Evolutionary conservation across 2,329 filamentous ascomycete species (phyloP), one percentile per base, ranked within the genome.

Genomic region (Aspergillus sclerotialis): DNA sequence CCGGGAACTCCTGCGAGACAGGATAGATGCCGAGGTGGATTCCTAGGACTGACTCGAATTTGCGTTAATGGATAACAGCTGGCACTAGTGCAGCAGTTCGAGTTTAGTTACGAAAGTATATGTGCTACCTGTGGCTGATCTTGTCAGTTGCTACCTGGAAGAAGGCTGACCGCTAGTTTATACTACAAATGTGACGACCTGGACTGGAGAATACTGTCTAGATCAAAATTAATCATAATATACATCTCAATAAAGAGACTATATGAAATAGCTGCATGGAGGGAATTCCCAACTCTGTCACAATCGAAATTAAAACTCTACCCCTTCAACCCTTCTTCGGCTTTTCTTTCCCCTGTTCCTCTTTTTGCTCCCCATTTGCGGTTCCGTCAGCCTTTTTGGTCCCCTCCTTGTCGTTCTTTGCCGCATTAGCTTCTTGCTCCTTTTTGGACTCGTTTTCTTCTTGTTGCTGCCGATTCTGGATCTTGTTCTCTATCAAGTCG

Each of bases 401-500:
- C 28, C n/a, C 19, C 25, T 75, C 70, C 49, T 75, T 72, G 47
- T 80, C 80, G 55, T 84, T 83, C 31, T 72, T 73, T 28, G 82
- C 80, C 56, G 88, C 78, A 39, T 67, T 67, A 37, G 65, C 65
- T 44, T 72, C 73, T 32, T 78, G 78, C 39, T 80, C 86, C 68
- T 86, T 86, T 54, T 82, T 78, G 29, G 72, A 76, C 51, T 96
- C 90, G 68, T 90, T 90, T 56, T 98, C 92, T 58, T 96, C 92
- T 56, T 93, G 84, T 62, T 93, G 86, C 67, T 96, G 89, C 61
- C 90, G 78, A 68, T 98, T 98, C 70, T 96, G 90, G 49, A 96
- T 95, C 76, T 98, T 98, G 73, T 98, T 98, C 72, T 98, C 92
- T 48, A 98, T 98, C 49, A 98, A 69, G 60, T 98, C 92, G 63